These are phyloP conservation scores for Penicillium canariense DNA, from an alignment of 495 filamentous ascomycete species.

Conservation along the genomic window DNA sequence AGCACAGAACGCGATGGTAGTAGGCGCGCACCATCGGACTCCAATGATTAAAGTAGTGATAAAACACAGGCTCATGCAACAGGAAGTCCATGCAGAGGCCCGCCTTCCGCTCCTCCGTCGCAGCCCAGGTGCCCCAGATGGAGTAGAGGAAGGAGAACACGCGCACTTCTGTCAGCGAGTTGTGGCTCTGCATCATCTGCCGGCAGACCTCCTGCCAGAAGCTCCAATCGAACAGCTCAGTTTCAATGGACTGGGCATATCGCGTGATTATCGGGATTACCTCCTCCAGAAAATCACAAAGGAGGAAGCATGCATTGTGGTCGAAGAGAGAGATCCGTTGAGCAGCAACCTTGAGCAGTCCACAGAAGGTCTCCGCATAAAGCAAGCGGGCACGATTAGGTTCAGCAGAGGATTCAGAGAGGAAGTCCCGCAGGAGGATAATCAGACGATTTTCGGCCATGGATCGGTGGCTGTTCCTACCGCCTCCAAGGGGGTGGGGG, in stretches of 20 bases:
- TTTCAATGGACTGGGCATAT: slow-evolving; percentile 50
- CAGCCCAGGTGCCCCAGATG: slow-evolving; percentile 72
- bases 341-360: slow-evolving; percentile 68
- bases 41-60: slow-evolving; percentile 91
- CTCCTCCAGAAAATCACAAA: slow-evolving; percentile 93
- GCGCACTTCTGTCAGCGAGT: slow-evolving; percentile 90
- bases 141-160: slow-evolving; percentile 82
- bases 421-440: slow-evolving; percentile 80
- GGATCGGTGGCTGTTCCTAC: slow-evolving; percentile 64
- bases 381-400: slow-evolving; percentile 58
- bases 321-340: slow-evolving; percentile 79
- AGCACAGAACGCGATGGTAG: slow-evolving; percentile 90
- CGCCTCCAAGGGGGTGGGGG: slow-evolving; percentile 63
- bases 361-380: slow-evolving; percentile 77
- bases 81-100: slow-evolving; percentile 76
- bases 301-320: slow-evolving; percentile 83
- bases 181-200: slow-evolving; percentile 82
- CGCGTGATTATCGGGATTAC: slow-evolving; percentile 58
- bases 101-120: slow-evolving; percentile 66
- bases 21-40: slow-evolving; percentile 98
- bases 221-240: slow-evolving; percentile 65
- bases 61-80: slow-evolving; percentile 73
- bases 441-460: slow-evolving; percentile 94
- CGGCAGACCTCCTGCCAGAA: slow-evolving; percentile 89
- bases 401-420: slow-evolving; percentile 64